phyloP scores from a whole-genome alignment of 2,329 filamentous ascomycete species.

The Aspergillus brasiliensis region DNA sequence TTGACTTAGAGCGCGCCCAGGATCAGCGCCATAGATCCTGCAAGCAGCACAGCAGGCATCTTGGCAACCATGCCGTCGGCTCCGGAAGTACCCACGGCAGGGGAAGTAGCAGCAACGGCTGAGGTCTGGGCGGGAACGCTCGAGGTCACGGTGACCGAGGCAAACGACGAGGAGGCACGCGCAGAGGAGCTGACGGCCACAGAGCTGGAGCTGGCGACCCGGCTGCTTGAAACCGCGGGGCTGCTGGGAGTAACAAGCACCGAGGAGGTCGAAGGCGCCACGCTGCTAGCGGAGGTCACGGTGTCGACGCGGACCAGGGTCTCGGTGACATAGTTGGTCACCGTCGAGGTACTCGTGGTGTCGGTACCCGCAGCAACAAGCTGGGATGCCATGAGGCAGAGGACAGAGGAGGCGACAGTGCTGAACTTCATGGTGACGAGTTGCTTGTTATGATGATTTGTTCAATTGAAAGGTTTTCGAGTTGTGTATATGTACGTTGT shows the following conservation, averaged over 20 bases:
- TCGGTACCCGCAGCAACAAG: slow-evolving; percentile 32
- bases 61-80: slow-evolving; percentile 22
- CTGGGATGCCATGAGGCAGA: slow-evolving; percentile 39
- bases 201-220: slow-evolving; percentile 29
- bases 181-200: slow-evolving; percentile 27
- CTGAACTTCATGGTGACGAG: slow-evolving; percentile 40
- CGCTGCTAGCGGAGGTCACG: slow-evolving; percentile 30
- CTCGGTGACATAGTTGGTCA: slow-evolving; percentile 44
- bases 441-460: not conserved
- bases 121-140: slow-evolving; percentile 21
- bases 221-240: slow-evolving; percentile 19
- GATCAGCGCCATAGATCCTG: slow-evolving; percentile 42
- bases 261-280: slow-evolving; percentile 19
- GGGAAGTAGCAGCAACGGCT: slow-evolving; percentile 23
- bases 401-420: slow-evolving; percentile 33
- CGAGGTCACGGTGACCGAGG: slow-evolving; percentile 18
- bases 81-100: slow-evolving; percentile 15
- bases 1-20: slow-evolving; percentile 38
- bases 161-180: slow-evolving; percentile 11
- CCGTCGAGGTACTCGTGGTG: slow-evolving; percentile 30
- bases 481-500: slow-evolving; percentile 1
- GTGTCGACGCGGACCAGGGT: slow-evolving; percentile 49
- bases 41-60: slow-evolving; percentile 37
- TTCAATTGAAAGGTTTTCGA: not conserved
- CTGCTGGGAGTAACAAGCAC: slow-evolving; percentile 34